phyloP scores from a whole-genome alignment of 768 basidiomycete species.

The Mycena galopus region DNA sequence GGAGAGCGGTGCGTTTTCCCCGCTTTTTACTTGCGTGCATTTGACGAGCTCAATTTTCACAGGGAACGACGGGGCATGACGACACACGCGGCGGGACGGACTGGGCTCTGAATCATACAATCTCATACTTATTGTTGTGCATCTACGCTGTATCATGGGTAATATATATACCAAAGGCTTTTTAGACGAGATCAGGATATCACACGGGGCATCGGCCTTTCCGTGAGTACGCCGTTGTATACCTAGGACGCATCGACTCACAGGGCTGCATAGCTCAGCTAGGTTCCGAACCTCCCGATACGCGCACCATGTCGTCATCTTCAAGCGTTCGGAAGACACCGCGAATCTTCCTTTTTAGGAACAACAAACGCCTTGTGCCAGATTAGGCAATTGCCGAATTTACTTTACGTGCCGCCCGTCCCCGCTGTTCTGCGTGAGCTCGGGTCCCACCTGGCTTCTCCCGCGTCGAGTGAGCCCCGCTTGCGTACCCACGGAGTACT shows the following conservation, averaged over 20 bases:
- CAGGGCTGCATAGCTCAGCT: too few species aligned
- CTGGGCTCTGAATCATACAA: background rate
- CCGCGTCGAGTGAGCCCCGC: too few species aligned
- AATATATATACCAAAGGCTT: constrained; percentile 19
- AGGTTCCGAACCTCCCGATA: too few species aligned
- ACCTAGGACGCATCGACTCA: too few species aligned
- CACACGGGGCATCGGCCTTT: too few species aligned
- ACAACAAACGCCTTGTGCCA: background rate
- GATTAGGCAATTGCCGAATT: background rate
- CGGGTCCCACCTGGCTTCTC: background rate
- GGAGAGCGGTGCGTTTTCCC: constrained; percentile 73
- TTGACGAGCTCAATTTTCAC: constrained; percentile 7
- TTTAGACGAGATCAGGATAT: background rate
- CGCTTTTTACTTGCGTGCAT: background rate
- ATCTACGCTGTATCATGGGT: constrained; percentile 32
- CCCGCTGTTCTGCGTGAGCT: too few species aligned
- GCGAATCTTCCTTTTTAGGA: background rate
- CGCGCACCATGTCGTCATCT: too few species aligned
- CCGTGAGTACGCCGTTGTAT: too few species aligned
- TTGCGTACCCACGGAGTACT: too few species aligned
- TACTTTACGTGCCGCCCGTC: background rate
- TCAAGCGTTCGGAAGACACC: too few species aligned
- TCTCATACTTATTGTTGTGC: constrained; percentile 30
- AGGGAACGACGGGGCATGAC: constrained; percentile 40
- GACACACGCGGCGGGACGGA: background rate